Evolutionary conservation across 2,329 filamentous ascomycete species (phyloP).

Genomic region (Hymenoscyphus scutula): DNA sequence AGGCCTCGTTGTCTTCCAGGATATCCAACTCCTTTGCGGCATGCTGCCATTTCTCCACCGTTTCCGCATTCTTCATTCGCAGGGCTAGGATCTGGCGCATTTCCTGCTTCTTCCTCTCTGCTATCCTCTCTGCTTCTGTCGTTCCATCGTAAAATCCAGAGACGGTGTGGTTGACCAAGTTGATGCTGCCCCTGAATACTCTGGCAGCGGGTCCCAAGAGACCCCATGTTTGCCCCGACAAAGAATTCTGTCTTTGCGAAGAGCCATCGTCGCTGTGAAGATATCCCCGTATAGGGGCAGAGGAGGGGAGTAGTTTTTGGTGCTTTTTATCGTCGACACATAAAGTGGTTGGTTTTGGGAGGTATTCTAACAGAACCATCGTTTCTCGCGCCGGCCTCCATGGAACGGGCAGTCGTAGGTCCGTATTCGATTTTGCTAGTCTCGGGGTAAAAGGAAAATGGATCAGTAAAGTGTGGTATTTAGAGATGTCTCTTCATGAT

Average conservation of each 20-base stretch:
- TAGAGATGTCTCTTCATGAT: not conserved
- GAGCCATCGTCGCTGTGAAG: constrained; percentile 17
- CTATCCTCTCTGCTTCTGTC: constrained; percentile 46
- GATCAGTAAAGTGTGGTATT: not conserved
- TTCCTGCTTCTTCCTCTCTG: constrained; percentile 50
- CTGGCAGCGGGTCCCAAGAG: constrained; percentile 29
- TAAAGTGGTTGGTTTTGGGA: constrained; percentile 23
- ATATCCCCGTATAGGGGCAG: constrained; percentile 21
- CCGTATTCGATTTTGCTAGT: not conserved
- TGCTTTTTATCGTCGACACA: constrained; percentile 23
- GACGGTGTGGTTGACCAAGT: constrained; percentile 31
- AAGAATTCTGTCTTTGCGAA: constrained; percentile 15
- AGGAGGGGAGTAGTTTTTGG: constrained; percentile 18
- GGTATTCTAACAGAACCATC: constrained; percentile 33
- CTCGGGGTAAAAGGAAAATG: not conserved
- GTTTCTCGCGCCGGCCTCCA: constrained; percentile 23
- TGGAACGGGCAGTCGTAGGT: constrained; percentile 13
- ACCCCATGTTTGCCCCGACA: constrained; percentile 22
- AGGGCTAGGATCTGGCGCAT: constrained; percentile 61
- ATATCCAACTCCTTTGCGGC: constrained; percentile 75
- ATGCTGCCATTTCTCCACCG: constrained; percentile 68
- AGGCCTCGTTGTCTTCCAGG: constrained; percentile 75
- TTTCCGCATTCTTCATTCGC: constrained; percentile 65
- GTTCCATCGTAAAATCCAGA: constrained; percentile 30
- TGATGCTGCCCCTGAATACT: constrained; percentile 27